A percentile compares a stretch with the other conserved stretches of the same genome.
These are phyloP conservation scores for Platismatia glauca DNA, from an alignment of 495 filamentous ascomycete species.

Conservation along the genomic window DNA sequence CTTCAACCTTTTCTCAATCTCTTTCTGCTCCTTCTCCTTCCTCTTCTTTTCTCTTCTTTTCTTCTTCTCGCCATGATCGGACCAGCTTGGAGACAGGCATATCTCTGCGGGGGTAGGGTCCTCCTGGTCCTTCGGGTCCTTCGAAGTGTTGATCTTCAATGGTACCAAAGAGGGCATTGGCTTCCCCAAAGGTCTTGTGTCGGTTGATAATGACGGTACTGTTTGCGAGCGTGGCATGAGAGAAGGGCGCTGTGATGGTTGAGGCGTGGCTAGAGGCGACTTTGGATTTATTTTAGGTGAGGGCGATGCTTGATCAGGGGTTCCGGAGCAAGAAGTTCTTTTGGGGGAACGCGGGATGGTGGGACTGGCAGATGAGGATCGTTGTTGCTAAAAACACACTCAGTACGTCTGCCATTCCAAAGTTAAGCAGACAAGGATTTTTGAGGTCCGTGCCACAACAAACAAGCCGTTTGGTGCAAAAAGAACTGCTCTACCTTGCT, in stretches of 20 bases:
- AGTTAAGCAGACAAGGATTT: background rate
- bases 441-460: conserved; percentile 3
- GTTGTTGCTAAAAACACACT: conserved; percentile 13
- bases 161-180: conserved; percentile 7
- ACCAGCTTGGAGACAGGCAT: conserved; percentile 26
- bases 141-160: conserved; percentile 10
- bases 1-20: conserved; percentile 19
- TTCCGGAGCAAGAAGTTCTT: background rate
- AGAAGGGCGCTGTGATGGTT: conserved; percentile 13
- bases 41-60: conserved; percentile 22
- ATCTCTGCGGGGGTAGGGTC: conserved; percentile 15
- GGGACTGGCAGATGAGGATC: conserved; percentile 17
- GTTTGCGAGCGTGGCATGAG: conserved; percentile 20
- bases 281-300: conserved; percentile 9
- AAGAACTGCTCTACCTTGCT: conserved; percentile 18
- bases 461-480: background rate
- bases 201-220: conserved; percentile 9
- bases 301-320: background rate
- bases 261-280: background rate
- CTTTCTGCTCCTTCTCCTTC: conserved; percentile 20
- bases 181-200: conserved; percentile 1
- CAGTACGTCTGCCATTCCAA: conserved; percentile 2
- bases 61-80: conserved; percentile 23
- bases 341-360: conserved; percentile 8
- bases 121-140: background rate